Evolutionary conservation across 352 stramenopile species (phyloP).

Genomic region (Blastocystis sp.): DNA sequence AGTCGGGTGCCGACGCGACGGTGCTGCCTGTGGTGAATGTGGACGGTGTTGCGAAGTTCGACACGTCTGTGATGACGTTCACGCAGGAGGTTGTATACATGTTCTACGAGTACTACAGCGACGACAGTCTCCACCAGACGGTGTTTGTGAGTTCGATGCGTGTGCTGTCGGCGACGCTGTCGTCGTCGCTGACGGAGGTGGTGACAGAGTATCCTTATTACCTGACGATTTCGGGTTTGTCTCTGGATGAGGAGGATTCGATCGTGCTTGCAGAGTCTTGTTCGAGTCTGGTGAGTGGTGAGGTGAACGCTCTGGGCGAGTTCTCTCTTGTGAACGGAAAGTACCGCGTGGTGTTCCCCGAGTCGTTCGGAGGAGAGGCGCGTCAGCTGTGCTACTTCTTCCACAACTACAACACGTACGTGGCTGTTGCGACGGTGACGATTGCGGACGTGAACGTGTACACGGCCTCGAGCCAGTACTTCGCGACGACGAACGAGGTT

Average conservation of each 20-base stretch:
- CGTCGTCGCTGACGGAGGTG: not conserved
- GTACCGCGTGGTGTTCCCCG: slow-evolving; percentile 24
- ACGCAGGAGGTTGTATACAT: not conserved
- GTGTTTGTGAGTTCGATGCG: not conserved
- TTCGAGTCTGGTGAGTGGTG: not conserved
- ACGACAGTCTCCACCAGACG: not conserved
- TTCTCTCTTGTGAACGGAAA: not conserved
- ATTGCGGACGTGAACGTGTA: not conserved
- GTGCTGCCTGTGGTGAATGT: not conserved
- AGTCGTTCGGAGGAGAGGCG: not conserved
- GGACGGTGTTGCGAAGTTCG: not conserved
- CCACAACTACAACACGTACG: not conserved
- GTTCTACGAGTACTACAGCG: slow-evolving; percentile 45
- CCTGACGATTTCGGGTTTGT: not conserved
- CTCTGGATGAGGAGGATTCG: not conserved
- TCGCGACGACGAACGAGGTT: not conserved
- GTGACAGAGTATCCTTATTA: slow-evolving; percentile 51
- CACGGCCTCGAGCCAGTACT: slow-evolving; percentile 33
- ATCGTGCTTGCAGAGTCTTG: not conserved
- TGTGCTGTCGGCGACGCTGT: not conserved
- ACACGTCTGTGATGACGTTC: not conserved
- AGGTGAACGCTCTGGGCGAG: not conserved
- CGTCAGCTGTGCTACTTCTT: slow-evolving; percentile 40
- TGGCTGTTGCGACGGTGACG: not conserved
- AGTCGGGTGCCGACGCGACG: not conserved